Base-by-base conservation (phyloP, 2,329 filamentous ascomycete genomes). In the Ceratocystis huliohia region DNA sequence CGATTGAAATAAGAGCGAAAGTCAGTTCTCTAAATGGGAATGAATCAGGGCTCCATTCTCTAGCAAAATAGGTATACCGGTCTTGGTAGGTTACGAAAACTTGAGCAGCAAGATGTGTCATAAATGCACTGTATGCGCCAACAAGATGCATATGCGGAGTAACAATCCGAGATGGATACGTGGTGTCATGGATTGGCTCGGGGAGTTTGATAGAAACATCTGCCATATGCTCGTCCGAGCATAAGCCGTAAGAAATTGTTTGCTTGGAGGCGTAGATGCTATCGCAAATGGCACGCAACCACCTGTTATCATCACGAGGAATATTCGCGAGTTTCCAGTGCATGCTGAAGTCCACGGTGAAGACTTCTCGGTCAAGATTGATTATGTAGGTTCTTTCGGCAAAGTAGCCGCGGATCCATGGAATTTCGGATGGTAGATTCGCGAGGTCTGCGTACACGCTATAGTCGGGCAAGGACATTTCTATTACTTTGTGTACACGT, bases 11-110 rank as follows among this genome's bases (percentile, higher is more conserved):
- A 44, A 70, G 65, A 10, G 68, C 68, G 50, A 70, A 70, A 28
- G 61, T 7, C 46, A 70, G 28, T 63, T 70, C 70, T 48, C 70
- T 69, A 41, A 70, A 69, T 44, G 69, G 69, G 41, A 70, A 70
- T 7, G 69, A 70, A 30, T 65, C 63, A 10, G 67, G 56, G 61
- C 62, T 69, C 69, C 70, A 70, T 41, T 68, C 67, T 30, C 65
- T 63, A 15, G 65, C 68, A 57, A 70, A 69, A 10, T 45, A 4
- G 25, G 66, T 46, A 1, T 70, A 69, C 3, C 65, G 53, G 5
- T 66, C 25, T 13, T 61, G 57, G n/a, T 69, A 68, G n/a, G 30
- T 28, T 13, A 68, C 30, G 17, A 70, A 30, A 2, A 53, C 44
- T 57, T 8, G 28, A 10, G 66, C 46, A 8, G 17, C 46, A 22